Evolutionary conservation across 495 filamentous ascomycete genomes (phyloP).

Genomic region (Xanthoparmelia taractica): DNA sequence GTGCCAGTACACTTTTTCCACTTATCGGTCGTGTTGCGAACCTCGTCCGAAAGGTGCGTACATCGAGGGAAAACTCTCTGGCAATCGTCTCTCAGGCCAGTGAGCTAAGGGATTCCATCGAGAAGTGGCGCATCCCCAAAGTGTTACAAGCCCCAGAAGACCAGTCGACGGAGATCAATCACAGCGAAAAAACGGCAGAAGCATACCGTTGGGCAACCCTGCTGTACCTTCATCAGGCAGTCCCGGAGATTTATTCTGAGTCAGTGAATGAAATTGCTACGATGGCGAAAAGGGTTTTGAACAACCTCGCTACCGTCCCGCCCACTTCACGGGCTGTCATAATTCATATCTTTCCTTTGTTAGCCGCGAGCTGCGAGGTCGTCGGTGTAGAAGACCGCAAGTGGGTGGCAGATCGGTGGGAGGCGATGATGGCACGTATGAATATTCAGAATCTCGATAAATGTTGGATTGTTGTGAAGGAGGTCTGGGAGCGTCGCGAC

Average conservation of each 20-base stretch:
- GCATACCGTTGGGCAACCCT: constrained; percentile 72
- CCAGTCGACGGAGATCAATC: constrained; percentile 53
- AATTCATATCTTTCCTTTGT: constrained; percentile 68
- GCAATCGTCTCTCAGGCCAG: constrained; percentile 57
- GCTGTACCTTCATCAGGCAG: constrained; percentile 68
- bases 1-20: constrained; percentile 64
- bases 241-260: constrained; percentile 53
- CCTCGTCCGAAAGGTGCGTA: constrained; percentile 57
- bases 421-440: constrained; percentile 53
- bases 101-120: constrained; percentile 54
- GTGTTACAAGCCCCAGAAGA: constrained; percentile 58
- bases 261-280: constrained; percentile 49
- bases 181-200: constrained; percentile 64
- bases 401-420: constrained; percentile 66
- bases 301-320: constrained; percentile 57
- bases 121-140: constrained; percentile 55
- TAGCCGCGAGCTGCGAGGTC: constrained; percentile 66
- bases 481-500: constrained; percentile 61
- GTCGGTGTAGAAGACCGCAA: constrained; percentile 51
- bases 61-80: constrained; percentile 49
- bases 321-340: constrained; percentile 57
- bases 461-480: constrained; percentile 65
- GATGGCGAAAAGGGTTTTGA: constrained; percentile 55
- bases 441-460: constrained; percentile 66
- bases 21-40: constrained; percentile 63